Evolutionary conservation across 1,139 yeast species (phyloP).

Genomic region (Debaryomycetaceae sp.): DNA sequence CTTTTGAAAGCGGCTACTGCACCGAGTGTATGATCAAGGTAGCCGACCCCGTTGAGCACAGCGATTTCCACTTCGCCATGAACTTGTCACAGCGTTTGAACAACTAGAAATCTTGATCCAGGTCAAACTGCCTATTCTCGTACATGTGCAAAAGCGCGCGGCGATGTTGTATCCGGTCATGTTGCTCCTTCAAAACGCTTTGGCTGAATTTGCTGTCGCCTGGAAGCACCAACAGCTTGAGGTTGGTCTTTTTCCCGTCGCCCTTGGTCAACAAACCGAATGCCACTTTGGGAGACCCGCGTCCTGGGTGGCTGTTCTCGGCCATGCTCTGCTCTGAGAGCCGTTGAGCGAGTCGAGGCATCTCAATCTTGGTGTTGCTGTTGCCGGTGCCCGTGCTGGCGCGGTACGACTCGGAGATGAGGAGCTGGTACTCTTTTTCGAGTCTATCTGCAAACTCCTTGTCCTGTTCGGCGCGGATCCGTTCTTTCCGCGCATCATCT

Average conservation of each 20-base stretch:
- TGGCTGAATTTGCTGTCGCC: constrained; percentile 38
- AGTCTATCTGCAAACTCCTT: constrained; percentile 37
- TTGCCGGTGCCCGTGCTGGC: constrained; percentile 10
- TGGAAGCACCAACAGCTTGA: constrained; percentile 39
- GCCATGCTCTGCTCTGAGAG: background rate
- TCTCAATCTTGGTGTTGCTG: constrained; percentile 8
- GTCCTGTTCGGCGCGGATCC: constrained; percentile 16
- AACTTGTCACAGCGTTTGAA: constrained; percentile 23
- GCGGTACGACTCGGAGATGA: constrained; percentile 40
- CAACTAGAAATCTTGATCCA: constrained; percentile 3
- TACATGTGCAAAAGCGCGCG: constrained; percentile 34
- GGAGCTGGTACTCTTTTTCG: constrained; percentile 41
- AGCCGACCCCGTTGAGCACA: constrained; percentile 27
- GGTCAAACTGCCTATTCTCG: constrained; percentile 22
- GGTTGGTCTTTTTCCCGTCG: constrained; percentile 34
- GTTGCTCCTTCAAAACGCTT: constrained; percentile 20
- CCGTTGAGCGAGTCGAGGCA: constrained; percentile 12
- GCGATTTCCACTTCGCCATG: constrained; percentile 30
- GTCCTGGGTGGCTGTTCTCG: background rate
- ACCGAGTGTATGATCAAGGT: constrained; percentile 14
- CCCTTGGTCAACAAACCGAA: constrained; percentile 42
- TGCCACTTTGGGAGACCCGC: constrained; percentile 12
- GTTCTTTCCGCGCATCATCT: constrained; percentile 8
- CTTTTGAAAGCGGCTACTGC: constrained; percentile 14
- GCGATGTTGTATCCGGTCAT: constrained; percentile 23